Evolutionary conservation across 1,284 basidiomycete species (phyloP), one percentile per base, ranked within the genome.

Genomic region (Vanrija humicola): DNA sequence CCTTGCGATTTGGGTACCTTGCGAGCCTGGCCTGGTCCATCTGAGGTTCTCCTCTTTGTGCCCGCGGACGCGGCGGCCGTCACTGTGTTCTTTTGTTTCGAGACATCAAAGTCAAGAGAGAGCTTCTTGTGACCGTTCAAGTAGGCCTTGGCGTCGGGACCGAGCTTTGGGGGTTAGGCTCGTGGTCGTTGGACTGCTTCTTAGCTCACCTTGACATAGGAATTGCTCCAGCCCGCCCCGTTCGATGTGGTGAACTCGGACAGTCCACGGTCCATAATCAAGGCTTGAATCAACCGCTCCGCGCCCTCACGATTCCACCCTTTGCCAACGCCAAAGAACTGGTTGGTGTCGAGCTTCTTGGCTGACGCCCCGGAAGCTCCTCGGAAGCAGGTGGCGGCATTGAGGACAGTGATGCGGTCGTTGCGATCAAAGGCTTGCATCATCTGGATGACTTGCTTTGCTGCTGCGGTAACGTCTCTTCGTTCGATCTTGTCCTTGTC

Each of bases 201-300:
- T 3, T 6, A n/a, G 62, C 74, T 65, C 52, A 77, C 76, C 48
- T 19, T 58, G 19, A 78, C 38, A 57, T 78, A 78, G 0, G 74
- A 59, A 43, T 70, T 77, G 26, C 58, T 68, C 66, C 71, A 77
- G 0, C 75, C 75, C 9, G 65, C 68, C 5, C 52, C 54, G 42
- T 73, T 74, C 5, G 58, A 60, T 5, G 64, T 58, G 52, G 62
- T 64, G 43, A 63, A 68, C 38, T 75, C 72, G 3, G 60, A 64
- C 34, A 78, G 55, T 1, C 55, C 71, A 4, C 68, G 63, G 42
- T 77, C 73, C 6, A 75, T 69, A 7, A 73, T 38, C 40, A 78
- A 48, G 12, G 63, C 66, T 54, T 75, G 70, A 15, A 77, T 57
- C 34, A 78, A 55, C 23, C 75, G 61, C 56, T 75, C 74, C 1